These are phyloP conservation scores for Mallotus nudiflorus DNA, from an alignment of 345 rosid genomes.

Conservation along the genomic window DNA sequence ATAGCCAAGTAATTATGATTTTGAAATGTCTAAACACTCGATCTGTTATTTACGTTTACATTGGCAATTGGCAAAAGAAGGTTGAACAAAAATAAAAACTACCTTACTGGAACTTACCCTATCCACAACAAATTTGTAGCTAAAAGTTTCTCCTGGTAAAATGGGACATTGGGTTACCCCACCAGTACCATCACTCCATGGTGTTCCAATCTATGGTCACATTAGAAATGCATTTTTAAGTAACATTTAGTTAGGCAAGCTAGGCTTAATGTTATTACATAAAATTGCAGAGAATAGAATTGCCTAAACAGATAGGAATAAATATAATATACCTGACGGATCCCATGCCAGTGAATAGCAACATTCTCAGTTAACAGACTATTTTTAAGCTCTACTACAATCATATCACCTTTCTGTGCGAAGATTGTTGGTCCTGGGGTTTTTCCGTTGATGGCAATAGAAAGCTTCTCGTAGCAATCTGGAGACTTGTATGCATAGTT, in stretches of 20 bases:
- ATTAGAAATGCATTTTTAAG: no score
- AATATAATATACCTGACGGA: constrained; percentile 68
- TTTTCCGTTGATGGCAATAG: constrained; percentile 59
- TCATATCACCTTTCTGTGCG: constrained; percentile 61
- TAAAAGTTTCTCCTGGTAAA: constrained; percentile 66
- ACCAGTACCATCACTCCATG: constrained; percentile 74
- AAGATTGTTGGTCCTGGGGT: constrained; percentile 63
- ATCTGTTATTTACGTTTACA: no score
- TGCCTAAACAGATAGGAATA: no score
- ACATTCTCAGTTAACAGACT: constrained; percentile 56
- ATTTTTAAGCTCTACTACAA: constrained; percentile 67
- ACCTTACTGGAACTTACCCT: constrained; percentile 51
- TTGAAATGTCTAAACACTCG: neutral
- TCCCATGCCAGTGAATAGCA: constrained; percentile 83
- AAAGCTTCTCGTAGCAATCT: constrained; percentile 59
- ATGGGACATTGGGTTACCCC: constrained; percentile 76
- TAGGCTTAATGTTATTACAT: no score
- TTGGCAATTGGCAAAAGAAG: no score
- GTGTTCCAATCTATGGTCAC: constrained; percentile 52
- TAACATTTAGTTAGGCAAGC: no score
- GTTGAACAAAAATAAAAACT: no score
- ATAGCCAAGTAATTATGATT: no score
- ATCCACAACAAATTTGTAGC: constrained; percentile 61
- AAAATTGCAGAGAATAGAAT: no score
- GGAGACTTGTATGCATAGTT: constrained; percentile 67